Evolutionary conservation across 1,139 yeast genomes (phyloP).

Genomic region (Debaryomyces coudertii): DNA sequence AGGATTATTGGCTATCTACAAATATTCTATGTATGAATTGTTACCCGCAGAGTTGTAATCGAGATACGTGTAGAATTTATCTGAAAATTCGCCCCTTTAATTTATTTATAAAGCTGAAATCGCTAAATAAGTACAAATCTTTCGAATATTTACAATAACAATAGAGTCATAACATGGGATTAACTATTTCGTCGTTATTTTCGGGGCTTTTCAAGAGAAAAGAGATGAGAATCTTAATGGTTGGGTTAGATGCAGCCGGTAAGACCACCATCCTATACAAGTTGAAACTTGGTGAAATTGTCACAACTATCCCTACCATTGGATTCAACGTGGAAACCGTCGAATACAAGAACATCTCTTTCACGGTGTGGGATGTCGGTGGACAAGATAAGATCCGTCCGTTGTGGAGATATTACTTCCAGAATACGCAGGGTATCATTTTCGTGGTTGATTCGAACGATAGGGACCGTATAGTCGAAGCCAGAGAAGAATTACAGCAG

Average conservation of each 20-base stretch:
- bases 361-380: conserved; percentile 50
- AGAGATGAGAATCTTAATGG: conserved; percentile 49
- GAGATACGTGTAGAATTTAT: conserved; percentile 11
- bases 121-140: not conserved
- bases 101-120: conserved; percentile 1
- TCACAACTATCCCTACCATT: conserved; percentile 46
- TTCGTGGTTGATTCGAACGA: conserved; percentile 47
- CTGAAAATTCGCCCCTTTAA: conserved; percentile 9
- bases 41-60: conserved; percentile 9
- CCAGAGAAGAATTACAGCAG: conserved; percentile 48
- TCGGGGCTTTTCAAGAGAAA: conserved; percentile 42
- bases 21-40: conserved; percentile 1
- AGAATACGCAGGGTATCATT: conserved; percentile 46
- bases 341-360: conserved; percentile 45
- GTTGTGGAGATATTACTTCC: conserved; percentile 48
- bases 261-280: conserved; percentile 47
- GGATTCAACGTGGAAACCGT: conserved; percentile 48
- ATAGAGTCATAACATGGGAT: conserved; percentile 29
- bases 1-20: not conserved
- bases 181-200: conserved; percentile 40
- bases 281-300: conserved; percentile 46
- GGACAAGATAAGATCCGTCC: conserved; percentile 50
- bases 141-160: not conserved
- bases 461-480: conserved; percentile 48
- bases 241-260: conserved; percentile 49